Evolutionary conservation across 352 stramenopile species (phyloP), one percentile per base, ranked within the genome.

Genomic region (Blastocystis sp.): DNA sequence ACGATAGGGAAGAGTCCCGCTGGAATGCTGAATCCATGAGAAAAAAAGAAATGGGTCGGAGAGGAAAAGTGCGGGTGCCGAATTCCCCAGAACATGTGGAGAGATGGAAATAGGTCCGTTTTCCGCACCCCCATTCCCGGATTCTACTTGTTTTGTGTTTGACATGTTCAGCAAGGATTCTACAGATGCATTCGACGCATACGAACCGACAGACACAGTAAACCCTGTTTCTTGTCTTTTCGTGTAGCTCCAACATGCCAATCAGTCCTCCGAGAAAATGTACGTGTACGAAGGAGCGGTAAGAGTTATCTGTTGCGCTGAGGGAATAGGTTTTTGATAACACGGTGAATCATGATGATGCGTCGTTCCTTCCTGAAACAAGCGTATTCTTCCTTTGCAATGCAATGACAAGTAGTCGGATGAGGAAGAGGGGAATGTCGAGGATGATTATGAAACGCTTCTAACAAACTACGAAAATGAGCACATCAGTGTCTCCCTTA

Each of bases 371-470:
- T 7, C 48, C 48, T 0, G 48, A 56, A 56, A 56, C 14, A 56
- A 14, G 14, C 48, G 48, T 56, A 56, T 7, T 14, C 14, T 7
- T 56, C 48, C 14, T 56, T 56, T 56, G 48, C 5, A 17, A 17
- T 56, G 5, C n/a, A 66, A 7, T 67, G 23, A 70, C 11, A 5
- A 1, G 0, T 69, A 84, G 74, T 69, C 10, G 19, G 38, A 70
- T 0, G 43, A 40, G 19, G 74, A 84, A 5, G 56, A 84, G 23
- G 52, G 28, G 0, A 23, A 71, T 40, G 48, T 59, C 52, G 14
- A 5, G 3, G 74, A 84, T 56, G 74, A 69, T 34, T 62, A 84
- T 19, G 53, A 67, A n/a, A 34, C 17, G 10, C 21, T 84, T 40
- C 2, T 40, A 48, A 67, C 21, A 10, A 70, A 67, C 28, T 56